Evolutionary conservation across 2,329 filamentous ascomycete genomes (phyloP).

Genomic region (Fusarium domesticum): DNA sequence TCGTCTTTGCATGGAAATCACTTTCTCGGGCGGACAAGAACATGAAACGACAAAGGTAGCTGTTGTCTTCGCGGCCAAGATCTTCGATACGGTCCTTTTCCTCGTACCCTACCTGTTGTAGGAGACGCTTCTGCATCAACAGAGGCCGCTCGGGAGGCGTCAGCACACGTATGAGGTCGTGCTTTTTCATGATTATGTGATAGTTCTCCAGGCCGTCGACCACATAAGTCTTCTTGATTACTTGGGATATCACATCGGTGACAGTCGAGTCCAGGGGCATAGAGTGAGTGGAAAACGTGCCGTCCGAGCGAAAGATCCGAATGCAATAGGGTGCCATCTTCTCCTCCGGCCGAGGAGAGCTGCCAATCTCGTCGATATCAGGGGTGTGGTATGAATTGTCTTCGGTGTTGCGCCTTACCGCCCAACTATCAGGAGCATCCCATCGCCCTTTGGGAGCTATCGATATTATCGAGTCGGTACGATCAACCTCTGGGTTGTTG

Average conservation of each 20-base stretch:
- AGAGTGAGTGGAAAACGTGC: slow-evolving; percentile 89
- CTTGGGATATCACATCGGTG: slow-evolving; percentile 79
- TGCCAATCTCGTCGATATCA: slow-evolving; percentile 67
- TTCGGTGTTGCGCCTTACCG: slow-evolving; percentile 71
- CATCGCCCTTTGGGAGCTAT: slow-evolving; percentile 59
- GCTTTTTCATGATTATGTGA: slow-evolving; percentile 91
- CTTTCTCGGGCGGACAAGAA: slow-evolving; percentile 88
- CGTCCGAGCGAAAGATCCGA: slow-evolving; percentile 89
- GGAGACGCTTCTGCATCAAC: slow-evolving; percentile 83
- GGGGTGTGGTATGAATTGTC: slow-evolving; percentile 55
- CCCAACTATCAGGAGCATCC: slow-evolving; percentile 97
- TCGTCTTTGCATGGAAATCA: slow-evolving; percentile 64
- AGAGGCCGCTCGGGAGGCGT: slow-evolving; percentile 76
- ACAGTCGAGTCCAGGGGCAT: slow-evolving; percentile 81
- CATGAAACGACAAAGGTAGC: slow-evolving; percentile 92
- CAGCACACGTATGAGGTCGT: slow-evolving; percentile 82
- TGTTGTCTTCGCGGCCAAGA: slow-evolving; percentile 93
- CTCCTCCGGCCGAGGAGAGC: slow-evolving; percentile 68
- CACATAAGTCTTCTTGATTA: slow-evolving; percentile 91
- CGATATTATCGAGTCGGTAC: slow-evolving; percentile 33
- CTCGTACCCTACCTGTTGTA: slow-evolving; percentile 90
- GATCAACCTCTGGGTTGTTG: slow-evolving; percentile 44
- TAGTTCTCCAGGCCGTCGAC: slow-evolving; percentile 91
- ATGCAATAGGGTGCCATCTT: slow-evolving; percentile 81
- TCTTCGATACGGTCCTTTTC: slow-evolving; percentile 86